phyloP scores from a whole-genome alignment of 139 green algal species.

The Chlamydomonas incerta region DNA sequence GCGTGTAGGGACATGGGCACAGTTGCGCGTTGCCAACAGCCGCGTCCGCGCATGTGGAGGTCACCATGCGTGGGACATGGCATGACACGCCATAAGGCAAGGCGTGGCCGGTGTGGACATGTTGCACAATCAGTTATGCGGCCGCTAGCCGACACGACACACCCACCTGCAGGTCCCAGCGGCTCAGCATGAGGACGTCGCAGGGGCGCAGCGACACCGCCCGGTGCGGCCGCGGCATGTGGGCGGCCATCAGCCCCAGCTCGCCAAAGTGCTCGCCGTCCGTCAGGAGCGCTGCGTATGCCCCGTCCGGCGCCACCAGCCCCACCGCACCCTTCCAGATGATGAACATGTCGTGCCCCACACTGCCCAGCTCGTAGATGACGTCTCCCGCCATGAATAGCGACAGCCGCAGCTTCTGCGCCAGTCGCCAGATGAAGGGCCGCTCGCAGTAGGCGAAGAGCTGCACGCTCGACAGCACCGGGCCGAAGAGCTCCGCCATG shows the following conservation, averaged over 20 bases:
- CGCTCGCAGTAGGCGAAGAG: slow-evolving; percentile 23
- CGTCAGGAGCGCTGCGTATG: slow-evolving; percentile 5
- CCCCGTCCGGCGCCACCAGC: neutral
- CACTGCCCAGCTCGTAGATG: slow-evolving; percentile 20
- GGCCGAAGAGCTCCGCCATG: neutral
- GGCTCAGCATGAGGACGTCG: slow-evolving; percentile 20
- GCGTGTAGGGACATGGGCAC: neutral
- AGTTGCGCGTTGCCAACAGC: too few relatives aligned
- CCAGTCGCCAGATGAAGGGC: slow-evolving; percentile 30
- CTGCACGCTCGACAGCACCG: neutral
- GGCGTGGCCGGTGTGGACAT: too few relatives aligned
- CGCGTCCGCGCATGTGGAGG: too few relatives aligned
- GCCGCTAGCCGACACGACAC: too few relatives aligned
- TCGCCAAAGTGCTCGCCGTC: slow-evolving; percentile 36
- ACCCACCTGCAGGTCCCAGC: slow-evolving; percentile 18
- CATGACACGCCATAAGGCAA: too few relatives aligned
- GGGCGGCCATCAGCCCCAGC: neutral
- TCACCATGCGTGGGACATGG: too few relatives aligned
- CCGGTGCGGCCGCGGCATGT: neutral
- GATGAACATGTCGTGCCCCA: slow-evolving; percentile 33
- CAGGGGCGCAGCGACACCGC: slow-evolving; percentile 14
- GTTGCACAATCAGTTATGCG: too few relatives aligned
- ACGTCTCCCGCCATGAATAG: slow-evolving; percentile 19
- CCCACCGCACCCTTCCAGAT: slow-evolving; percentile 30
- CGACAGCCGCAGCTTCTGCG: neutral